Base-by-base conservation (phyloP, 2,329 filamentous ascomycete species). In the Neonectria ditissima region DNA sequence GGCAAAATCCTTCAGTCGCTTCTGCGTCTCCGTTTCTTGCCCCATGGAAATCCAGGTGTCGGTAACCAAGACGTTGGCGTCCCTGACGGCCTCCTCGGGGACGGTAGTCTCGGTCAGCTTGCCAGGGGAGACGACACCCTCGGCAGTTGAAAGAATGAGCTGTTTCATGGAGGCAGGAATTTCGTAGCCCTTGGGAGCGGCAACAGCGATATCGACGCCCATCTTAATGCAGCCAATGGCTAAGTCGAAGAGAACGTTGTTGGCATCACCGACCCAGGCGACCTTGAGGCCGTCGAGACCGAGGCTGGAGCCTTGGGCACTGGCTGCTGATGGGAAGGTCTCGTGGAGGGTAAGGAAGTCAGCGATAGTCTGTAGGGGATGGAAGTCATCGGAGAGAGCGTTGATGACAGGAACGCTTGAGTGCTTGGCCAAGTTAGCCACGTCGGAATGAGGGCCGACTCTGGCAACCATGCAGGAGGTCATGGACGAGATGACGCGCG, bases 1-100 rank as follows among this genome's bases (percentile, higher is more conserved):
- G 30, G 87, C 86, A 77, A 99, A 99, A 2, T 89, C 93, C 75
- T 90, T 87, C 64, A 97, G 78, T 54, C 93, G 86, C 83, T 91
- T 91, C 70, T 89, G 84, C 41, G 89, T 85, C 80, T 99, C 96
- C 60, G 88, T 88, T 79, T 99, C 96, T 80, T 98, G 95, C 50
- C 96, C 96, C 96, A 99, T 99, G 1, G 93, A 97, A 32, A 99
- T 88, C 96, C 96, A 99, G 1, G 96, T 99, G 75, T 99, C 96
- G 1, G 96, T 99, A 22, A 98, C 94, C 62, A 99, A 83, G 56
- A 98, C 87, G 77, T 99, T 91, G 3, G 96, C 95, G 68, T 90
- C 83, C 81, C 92, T 92, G 75, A 97, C 89, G 5, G 87, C 96
- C 74, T 97, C 92, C 76, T 96, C 92, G 0, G 95, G 96, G 1